phyloP scores from a whole-genome alignment of 441 rosid genomes.

The Jatropha podagrica region DNA sequence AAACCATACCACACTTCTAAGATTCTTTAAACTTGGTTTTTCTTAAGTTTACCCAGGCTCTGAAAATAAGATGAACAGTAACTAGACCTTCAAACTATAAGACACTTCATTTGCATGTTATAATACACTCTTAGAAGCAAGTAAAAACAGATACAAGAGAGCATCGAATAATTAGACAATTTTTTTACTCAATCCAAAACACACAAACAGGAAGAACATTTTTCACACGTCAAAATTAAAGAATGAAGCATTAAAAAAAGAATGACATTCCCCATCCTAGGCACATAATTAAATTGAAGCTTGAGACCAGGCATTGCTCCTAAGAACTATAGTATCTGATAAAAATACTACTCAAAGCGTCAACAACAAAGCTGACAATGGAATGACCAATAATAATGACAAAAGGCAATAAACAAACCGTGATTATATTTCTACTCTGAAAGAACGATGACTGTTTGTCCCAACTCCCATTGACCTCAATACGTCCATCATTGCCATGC shows the following conservation, averaged over 20 bases:
- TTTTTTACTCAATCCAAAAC: not conserved
- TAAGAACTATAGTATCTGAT: not conserved
- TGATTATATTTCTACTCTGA: conserved; percentile 54
- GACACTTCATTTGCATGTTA: not conserved
- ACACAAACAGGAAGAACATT: not conserved
- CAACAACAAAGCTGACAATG: not conserved
- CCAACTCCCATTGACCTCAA: conserved; percentile 62
- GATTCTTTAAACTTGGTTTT: not conserved
- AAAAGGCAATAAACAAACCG: conserved; percentile 61
- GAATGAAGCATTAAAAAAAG: not conserved
- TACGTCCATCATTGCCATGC: conserved; percentile 60
- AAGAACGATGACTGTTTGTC: conserved; percentile 62
- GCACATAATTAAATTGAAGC: conserved; percentile 2
- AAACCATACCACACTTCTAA: not conserved
- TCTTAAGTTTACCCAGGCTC: not conserved
- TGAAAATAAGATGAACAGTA: not conserved
- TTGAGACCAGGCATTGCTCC: not conserved
- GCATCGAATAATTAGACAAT: not conserved
- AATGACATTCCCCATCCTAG: not conserved
- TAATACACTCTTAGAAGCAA: not conserved
- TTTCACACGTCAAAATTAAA: not conserved
- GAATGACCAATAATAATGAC: conserved; percentile 5
- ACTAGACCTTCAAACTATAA: not conserved
- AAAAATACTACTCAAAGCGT: not conserved
- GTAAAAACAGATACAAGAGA: not conserved